Evolutionary conservation across 2,329 filamentous ascomycete species (phyloP).

Genomic region (Mariannaea sp.): DNA sequence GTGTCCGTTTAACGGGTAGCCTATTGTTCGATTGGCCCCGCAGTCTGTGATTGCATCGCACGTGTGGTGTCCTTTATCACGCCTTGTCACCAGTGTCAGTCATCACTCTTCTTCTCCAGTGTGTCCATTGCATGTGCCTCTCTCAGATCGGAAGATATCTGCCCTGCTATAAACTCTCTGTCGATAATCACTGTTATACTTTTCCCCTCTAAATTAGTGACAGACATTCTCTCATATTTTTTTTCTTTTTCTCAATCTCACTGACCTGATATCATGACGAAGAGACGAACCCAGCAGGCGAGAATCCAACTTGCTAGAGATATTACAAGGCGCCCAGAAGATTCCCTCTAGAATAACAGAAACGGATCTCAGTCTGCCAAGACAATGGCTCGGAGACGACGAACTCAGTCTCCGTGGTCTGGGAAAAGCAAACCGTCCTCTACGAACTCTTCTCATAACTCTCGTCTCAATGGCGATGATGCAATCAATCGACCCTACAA

Average conservation of each 20-base stretch:
- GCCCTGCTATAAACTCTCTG: too few relatives aligned
- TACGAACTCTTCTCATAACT: too few relatives aligned
- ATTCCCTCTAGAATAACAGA: neutral
- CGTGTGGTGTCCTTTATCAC: too few relatives aligned
- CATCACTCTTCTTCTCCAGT: too few relatives aligned
- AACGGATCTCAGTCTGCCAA: neutral
- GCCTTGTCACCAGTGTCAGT: too few relatives aligned
- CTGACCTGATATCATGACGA: neutral
- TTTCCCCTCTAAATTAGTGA: neutral
- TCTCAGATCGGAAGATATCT: too few relatives aligned
- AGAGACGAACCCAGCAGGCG: neutral
- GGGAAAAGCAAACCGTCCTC: neutral
- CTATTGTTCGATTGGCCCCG: too few relatives aligned
- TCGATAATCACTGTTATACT: too few relatives aligned
- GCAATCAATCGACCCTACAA: neutral
- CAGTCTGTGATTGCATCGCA: too few relatives aligned
- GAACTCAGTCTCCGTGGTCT: neutral
- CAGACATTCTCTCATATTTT: neutral
- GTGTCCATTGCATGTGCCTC: too few relatives aligned
- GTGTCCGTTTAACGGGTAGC: too few relatives aligned
- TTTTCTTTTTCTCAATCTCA: neutral
- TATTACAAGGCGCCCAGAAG: neutral
- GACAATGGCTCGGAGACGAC: too few relatives aligned
- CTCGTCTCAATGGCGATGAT: neutral
- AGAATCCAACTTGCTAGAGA: neutral